Base-by-base conservation (phyloP, 192 early-diverging fungal species). In the Chytriomyces confervae region DNA sequence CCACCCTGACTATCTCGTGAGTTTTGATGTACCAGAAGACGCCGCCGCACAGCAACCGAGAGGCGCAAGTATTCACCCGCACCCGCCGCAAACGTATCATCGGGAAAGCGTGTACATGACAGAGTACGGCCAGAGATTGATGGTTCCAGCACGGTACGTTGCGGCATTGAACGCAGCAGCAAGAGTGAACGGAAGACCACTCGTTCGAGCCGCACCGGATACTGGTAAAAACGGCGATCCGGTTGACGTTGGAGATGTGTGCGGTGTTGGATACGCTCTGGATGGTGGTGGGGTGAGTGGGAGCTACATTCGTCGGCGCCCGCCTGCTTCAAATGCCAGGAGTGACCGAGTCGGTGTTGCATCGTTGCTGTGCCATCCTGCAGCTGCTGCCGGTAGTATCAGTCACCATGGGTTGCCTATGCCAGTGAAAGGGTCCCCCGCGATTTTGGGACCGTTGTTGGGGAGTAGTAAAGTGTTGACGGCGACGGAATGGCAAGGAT, bases 81-180 rank as follows among this genome's bases (percentile, higher is more conserved):
- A 9, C 9, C 68, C 9, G 18, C 75, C 75, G 7, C 62, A 67
- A 60, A 64, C 50, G 66, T 68, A 68, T 27, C 76, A 69, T 61
- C 53, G 45, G 16, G 76, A 70, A 62, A 48, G 53, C 10, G 57
- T 77, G 13, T 77, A 77, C 68, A 69, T 69, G 76, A 61, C 66
- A 43, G 76, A 77, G 50, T 77, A 61, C 46, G 36, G 68, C 9
- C 29, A 57, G 68, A 10, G 65, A 45, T 36, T 62, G 66, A 20
- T 20, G n/a, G 70, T 77, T 68, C 76, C 76, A 44, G 76, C 66
- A 7, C 24, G 62, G 1, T 77, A 77, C 57, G 65, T 77, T 7
- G 76, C 76, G 4, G 76, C 76, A 18, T 77, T 69, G 67, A 77
- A 77, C 46, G 62, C 57, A 27, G 65, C 67, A 29, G 76, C 76